phyloP scores from a whole-genome alignment of 2,329 filamentous ascomycete species.

The Aureobasidium lini region DNA sequence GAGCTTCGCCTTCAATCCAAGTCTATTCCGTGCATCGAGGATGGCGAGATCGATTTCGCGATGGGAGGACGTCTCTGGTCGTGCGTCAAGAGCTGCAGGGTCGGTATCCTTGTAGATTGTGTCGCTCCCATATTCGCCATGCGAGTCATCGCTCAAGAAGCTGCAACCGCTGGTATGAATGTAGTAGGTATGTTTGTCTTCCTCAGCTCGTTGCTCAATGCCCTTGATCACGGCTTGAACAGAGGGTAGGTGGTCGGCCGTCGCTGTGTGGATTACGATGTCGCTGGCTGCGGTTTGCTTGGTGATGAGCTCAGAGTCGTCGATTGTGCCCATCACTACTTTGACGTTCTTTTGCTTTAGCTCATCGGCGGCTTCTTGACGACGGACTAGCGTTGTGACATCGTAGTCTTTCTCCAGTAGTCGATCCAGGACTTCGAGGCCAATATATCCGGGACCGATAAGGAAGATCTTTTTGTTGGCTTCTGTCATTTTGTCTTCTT shows the following conservation, averaged over 20 bases:
- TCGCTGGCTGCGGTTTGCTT: constrained; percentile 33
- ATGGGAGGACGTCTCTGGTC: constrained; percentile 38
- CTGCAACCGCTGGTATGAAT: constrained; percentile 43
- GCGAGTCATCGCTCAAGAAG: constrained; percentile 33
- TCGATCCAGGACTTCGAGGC: constrained; percentile 40
- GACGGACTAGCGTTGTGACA: constrained; percentile 37
- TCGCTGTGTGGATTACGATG: constrained; percentile 43
- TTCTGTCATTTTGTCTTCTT: background rate
- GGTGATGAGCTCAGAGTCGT: constrained; percentile 34
- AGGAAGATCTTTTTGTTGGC: constrained; percentile 33
- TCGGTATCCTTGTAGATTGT: constrained; percentile 38
- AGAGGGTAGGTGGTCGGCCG: constrained; percentile 41
- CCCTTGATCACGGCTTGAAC: constrained; percentile 40
- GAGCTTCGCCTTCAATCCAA: constrained; percentile 36
- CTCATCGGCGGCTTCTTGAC: constrained; percentile 31
- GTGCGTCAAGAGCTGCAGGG: constrained; percentile 33
- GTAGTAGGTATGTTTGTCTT: constrained; percentile 36
- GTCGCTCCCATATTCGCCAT: constrained; percentile 29
- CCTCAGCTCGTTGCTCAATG: constrained; percentile 31
- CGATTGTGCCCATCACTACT: constrained; percentile 35
- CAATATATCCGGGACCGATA: constrained; percentile 42
- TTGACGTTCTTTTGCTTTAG: constrained; percentile 32
- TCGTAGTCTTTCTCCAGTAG: constrained; percentile 36
- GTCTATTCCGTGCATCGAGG: constrained; percentile 28
- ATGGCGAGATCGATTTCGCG: constrained; percentile 41